Conservation (phyloP, 2,329 filamentous ascomycete species). For the Ophiostoma angusticollis region DNA sequence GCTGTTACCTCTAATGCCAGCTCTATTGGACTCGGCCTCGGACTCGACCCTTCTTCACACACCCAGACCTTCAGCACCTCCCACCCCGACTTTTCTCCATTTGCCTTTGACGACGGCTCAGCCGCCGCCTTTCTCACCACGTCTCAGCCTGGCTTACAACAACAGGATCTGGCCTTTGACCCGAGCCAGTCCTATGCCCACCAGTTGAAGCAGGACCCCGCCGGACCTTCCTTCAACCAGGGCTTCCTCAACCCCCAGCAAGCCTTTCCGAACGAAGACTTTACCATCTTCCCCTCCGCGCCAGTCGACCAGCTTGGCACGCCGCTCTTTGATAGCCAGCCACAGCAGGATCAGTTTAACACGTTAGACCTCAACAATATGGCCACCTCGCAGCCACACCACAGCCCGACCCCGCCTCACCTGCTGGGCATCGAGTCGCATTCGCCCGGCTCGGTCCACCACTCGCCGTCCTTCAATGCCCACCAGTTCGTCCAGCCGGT, state of each 20-base stretch:
- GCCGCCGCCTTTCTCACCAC: constrained; percentile 36
- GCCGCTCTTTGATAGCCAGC: constrained; percentile 42
- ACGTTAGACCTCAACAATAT: constrained; percentile 38
- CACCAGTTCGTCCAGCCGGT: constrained; percentile 40
- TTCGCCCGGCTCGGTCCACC: constrained; percentile 30
- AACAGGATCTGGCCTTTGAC: constrained; percentile 29
- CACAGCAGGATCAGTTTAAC: constrained; percentile 2
- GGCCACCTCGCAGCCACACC: constrained; percentile 41
- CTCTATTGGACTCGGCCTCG: constrained; percentile 42
- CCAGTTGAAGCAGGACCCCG: constrained; percentile 25
- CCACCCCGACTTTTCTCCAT: constrained; percentile 33
- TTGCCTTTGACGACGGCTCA: constrained; percentile 30
- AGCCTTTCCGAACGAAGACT: constrained; percentile 40
- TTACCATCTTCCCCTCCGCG: constrained; percentile 49
- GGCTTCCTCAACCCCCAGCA: constrained; percentile 33
- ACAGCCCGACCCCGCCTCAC: constrained; percentile 42
- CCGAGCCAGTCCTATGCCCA: constrained; percentile 32
- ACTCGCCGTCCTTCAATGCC: constrained; percentile 44
- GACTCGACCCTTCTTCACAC: constrained; percentile 40
- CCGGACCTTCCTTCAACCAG: constrained; percentile 17
- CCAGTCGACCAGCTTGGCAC: constrained; percentile 47
- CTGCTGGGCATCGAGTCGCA: constrained; percentile 36
- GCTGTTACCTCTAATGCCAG: constrained; percentile 14
- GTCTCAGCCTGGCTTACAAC: constrained; percentile 21
- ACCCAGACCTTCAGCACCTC: constrained; percentile 27